Evolutionary conservation across 805 yeast species (phyloP), one percentile per base, ranked within the genome.

Genomic region (Scheffersomyces coipomensis): DNA sequence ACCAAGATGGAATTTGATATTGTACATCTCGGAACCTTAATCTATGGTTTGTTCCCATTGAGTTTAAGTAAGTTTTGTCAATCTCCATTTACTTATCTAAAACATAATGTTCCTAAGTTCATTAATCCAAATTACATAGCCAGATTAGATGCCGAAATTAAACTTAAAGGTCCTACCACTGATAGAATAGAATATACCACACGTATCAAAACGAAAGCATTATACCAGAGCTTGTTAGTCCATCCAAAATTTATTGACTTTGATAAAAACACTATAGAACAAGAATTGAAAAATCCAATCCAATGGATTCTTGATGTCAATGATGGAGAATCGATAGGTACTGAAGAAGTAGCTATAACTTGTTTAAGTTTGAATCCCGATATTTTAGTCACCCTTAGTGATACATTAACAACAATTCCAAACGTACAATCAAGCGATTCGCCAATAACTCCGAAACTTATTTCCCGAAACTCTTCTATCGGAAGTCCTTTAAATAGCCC

Each of bases 31-130:
- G 69, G 68, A 37, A 69, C 78, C 1, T 56, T 78, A 19, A 51
- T 81, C 1, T 82, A 82, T 46, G 86, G 83, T 0, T 52, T 81
- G 10, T 81, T 69, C 43, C 86, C 87, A 0, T 52, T 68, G 17
- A 75, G 75, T 44, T 57, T 79, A 4, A 48, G 70, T 18, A 46
- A 53, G 5, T 80, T 76, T 48, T 45, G 71, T 15, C 60, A 66
- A 16, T 54, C 59, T 31, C 79, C 85, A 4, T 42, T 53, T 3
- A 52, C 53, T 27, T 78, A 65, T 35, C 37, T 56, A 19, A 18
- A 16, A 3, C 32, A 43, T 5, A 7, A 24, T 21, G 44, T 49
- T 1, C 53, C 62, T 1, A 40, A 35, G 15, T 15, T 48, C 5
- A 15, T 58, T 4, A 40, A 43, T 3, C 18, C 31, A 3, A 36